Conservation (phyloP, 208 protist species). For the Phytomonas sp. region DNA sequence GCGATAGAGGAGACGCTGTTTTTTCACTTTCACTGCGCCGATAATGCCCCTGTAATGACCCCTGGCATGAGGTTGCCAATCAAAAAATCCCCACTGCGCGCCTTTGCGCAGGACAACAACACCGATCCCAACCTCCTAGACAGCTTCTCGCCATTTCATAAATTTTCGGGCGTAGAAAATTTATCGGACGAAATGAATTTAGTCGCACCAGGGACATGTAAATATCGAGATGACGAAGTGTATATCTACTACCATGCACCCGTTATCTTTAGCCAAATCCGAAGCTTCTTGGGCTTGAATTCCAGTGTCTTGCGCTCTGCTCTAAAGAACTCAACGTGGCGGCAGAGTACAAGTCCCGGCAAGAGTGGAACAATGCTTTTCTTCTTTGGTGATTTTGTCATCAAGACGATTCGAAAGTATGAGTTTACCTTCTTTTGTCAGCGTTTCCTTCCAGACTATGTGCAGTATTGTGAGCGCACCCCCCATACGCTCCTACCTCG, state of each 20-base stretch:
- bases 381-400: constrained; percentile 85
- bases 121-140: constrained; percentile 21
- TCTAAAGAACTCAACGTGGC: constrained; percentile 40
- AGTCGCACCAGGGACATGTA: neutral
- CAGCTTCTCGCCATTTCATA: constrained; percentile 3
- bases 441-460: constrained; percentile 63
- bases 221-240: constrained; percentile 54
- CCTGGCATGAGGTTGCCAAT: constrained; percentile 18
- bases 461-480: constrained; percentile 72
- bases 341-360: constrained; percentile 67
- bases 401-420: constrained; percentile 79
- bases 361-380: constrained; percentile 81
- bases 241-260: constrained; percentile 61
- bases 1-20: constrained; percentile 62
- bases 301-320: constrained; percentile 34
- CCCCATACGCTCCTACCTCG: constrained; percentile 77
- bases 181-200: constrained; percentile 1
- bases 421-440: constrained; percentile 69
- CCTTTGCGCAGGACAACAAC: constrained; percentile 26
- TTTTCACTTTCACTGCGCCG: constrained; percentile 43
- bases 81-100: constrained; percentile 20
- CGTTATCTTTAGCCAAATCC: constrained; percentile 72
- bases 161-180: constrained; percentile 2
- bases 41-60: constrained; percentile 32
- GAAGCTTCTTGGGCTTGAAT: constrained; percentile 58